Conservation (phyloP, 2,329 filamentous ascomycete genomes). For the Claviceps sp. region DNA sequence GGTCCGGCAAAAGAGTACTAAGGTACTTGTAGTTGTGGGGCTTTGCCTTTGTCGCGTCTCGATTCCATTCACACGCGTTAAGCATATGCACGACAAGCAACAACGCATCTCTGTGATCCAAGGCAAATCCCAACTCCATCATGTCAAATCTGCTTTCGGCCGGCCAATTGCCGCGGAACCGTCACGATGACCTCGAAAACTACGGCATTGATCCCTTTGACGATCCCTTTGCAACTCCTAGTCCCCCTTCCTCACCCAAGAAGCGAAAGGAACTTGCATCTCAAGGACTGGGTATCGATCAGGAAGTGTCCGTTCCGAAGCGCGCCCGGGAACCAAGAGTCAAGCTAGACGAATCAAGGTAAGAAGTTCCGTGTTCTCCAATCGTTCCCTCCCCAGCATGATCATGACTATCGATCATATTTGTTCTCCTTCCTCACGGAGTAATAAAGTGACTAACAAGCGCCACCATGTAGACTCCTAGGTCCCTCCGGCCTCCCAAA, state of each 20-base stretch:
- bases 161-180: slow-evolving; percentile 2
- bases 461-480: slow-evolving; percentile 45
- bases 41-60: slow-evolving; percentile 4
- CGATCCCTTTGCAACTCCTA: slow-evolving; percentile 36
- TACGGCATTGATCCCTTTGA: slow-evolving; percentile 52
- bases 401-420: no score
- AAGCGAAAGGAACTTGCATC: slow-evolving; percentile 37
- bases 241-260: slow-evolving; percentile 26
- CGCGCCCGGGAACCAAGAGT: slow-evolving; percentile 57
- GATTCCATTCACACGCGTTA: neutral
- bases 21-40: neutral
- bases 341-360: slow-evolving; percentile 78
- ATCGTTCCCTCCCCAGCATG: no score
- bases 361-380: slow-evolving; percentile 3
- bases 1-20: neutral
- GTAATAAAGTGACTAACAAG: neutral
- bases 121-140: neutral
- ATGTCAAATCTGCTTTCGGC: slow-evolving; percentile 15
- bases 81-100: neutral
- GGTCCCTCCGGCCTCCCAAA: slow-evolving; percentile 74
- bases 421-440: no score
- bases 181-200: slow-evolving; percentile 56
- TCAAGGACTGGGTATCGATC: slow-evolving; percentile 59
- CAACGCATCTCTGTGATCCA: neutral
- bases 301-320: slow-evolving; percentile 73